Evolutionary conservation across 1,139 yeast species (phyloP), one percentile per base, ranked within the genome.

Genomic region (Taphrina confusa): DNA sequence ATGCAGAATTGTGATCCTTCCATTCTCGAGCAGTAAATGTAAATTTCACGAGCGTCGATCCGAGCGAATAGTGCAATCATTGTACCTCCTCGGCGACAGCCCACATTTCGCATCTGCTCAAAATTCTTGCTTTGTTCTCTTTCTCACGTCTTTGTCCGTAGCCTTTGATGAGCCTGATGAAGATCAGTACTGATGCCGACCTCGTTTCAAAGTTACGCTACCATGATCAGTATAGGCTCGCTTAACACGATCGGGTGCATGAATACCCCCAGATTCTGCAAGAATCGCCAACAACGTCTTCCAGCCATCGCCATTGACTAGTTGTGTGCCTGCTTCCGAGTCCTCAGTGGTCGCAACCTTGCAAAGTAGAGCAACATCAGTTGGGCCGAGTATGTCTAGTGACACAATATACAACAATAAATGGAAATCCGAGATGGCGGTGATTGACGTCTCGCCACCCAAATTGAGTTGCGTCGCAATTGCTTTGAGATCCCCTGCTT

Each of bases 221-320:
- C 46, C 56, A 37, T 50, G 22, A 51, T 51, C 47, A 51, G 57
- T 30, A 47, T 39, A 28, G 16, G 28, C 23, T 51, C 46, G 36
- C 28, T 37, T 39, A 11, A 18, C 5, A 11, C 2, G 22, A 3
- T 12, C n/a, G 20, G 37, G 14, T 5, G 5, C 16, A 28, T 37
- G 18, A n/a, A 12, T 47, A 47, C 58, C 58, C 25, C 51, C 49
- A 2, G 58, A 22, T 14, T 54, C 58, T 16, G 49, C 23, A 6
- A 72, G 60, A 52, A 86, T 84, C 1, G 90, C 81, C 51, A 84
- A 69, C 61, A 87, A 74, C 0, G 92, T 85, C 77, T 82, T 83
- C 91, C 95, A 85, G 0, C 92, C 91, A 0, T 86, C 81, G 56
- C 81, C 75, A 65, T 85, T 84, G 14, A 83, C 75, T 61, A 90